Conservation (phyloP, 305 asterid genomes). For the Fraxinus sp. region DNA sequence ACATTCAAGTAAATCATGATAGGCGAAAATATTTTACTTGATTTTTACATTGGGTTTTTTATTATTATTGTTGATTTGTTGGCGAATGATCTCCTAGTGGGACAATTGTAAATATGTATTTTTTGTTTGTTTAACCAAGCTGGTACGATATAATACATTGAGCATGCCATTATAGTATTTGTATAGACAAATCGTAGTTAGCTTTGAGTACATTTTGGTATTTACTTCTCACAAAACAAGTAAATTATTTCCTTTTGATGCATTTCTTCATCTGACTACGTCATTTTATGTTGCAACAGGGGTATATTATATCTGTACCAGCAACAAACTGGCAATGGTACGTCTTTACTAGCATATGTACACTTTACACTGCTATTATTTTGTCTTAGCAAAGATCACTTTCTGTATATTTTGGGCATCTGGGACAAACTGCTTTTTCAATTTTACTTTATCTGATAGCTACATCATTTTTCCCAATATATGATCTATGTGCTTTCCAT, state of each 20-base stretch:
- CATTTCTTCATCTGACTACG: constrained; percentile 11
- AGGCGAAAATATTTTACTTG: not conserved
- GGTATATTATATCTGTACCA: constrained; percentile 72
- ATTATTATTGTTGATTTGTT: not conserved
- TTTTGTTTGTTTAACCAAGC: not conserved
- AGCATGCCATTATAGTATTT: not conserved
- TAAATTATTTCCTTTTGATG: constrained; percentile 8
- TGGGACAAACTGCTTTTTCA: not conserved
- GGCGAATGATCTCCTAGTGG: not conserved
- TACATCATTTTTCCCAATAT: not conserved
- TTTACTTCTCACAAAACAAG: not conserved
- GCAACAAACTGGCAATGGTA: constrained; percentile 89
- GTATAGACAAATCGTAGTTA: not conserved
- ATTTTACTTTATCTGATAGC: not conserved
- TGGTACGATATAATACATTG: not conserved
- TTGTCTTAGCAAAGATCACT: not conserved
- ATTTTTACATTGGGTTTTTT: not conserved
- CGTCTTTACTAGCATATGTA: constrained; percentile 22
- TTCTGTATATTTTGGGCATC: constrained; percentile 10
- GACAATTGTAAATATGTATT: not conserved
- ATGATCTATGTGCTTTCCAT: constrained; percentile 15
- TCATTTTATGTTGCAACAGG: constrained; percentile 52
- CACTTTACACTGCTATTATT: not conserved
- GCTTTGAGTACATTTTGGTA: not conserved
- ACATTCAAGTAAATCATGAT: not conserved